These are phyloP conservation scores for Salmacisia buchloeana DNA, from an alignment of 1,284 basidiomycete genomes.

Conservation along the genomic window DNA sequence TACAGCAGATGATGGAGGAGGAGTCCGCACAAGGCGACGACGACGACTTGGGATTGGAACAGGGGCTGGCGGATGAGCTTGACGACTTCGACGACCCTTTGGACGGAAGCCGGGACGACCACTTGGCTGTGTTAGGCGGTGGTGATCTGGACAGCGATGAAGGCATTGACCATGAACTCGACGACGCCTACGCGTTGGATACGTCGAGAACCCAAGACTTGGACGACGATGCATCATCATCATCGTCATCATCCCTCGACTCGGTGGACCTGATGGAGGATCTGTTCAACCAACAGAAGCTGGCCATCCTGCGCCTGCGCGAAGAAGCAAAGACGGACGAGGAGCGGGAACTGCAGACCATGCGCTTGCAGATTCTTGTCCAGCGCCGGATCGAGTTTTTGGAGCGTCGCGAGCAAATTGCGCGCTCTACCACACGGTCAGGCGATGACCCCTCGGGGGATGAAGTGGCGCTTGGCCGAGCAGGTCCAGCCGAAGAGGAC, in stretches of 20 bases:
- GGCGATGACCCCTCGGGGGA: neutral
- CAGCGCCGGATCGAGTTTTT: neutral
- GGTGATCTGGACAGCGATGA: constrained; percentile 26
- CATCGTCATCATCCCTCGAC: too few species aligned
- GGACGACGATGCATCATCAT: neutral
- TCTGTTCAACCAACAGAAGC: neutral
- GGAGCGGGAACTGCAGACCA: neutral
- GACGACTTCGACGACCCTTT: too few species aligned
- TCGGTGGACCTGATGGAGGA: constrained; percentile 3
- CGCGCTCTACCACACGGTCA: neutral
- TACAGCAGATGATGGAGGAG: neutral
- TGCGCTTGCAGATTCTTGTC: neutral
- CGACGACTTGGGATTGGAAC: too few species aligned
- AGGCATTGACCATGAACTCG: constrained; percentile 9
- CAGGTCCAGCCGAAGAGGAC: neutral
- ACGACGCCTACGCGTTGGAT: neutral
- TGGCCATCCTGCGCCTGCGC: neutral
- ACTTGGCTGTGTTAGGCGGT: too few species aligned
- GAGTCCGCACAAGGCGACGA: neutral
- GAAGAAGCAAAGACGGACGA: neutral
- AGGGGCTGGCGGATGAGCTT: too few species aligned
- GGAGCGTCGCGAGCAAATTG: neutral
- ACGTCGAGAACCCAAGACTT: constrained; percentile 4
- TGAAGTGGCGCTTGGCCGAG: neutral
- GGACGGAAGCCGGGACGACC: too few species aligned